Conservation (phyloP, 768 basidiomycete genomes). For the Pholiota conissans region DNA sequence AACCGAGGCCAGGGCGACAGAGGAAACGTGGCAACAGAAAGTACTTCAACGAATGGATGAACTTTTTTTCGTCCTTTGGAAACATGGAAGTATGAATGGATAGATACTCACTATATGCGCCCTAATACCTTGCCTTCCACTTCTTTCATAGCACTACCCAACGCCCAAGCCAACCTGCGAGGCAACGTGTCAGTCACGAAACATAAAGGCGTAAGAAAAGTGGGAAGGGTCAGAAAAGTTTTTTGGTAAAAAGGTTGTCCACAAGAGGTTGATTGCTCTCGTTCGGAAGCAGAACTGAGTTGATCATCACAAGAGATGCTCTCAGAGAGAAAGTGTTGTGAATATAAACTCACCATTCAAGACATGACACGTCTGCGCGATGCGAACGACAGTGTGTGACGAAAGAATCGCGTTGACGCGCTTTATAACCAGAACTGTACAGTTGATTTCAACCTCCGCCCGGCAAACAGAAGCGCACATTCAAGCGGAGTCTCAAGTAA, state of each 20-base stretch:
- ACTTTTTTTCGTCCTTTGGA: slow-evolving; percentile 68
- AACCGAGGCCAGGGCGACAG: slow-evolving; percentile 33
- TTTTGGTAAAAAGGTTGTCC: slow-evolving; percentile 66
- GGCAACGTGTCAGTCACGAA: slow-evolving; percentile 20
- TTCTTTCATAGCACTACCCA: too few species aligned
- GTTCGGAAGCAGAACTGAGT: slow-evolving; percentile 87
- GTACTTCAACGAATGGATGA: slow-evolving; percentile 82
- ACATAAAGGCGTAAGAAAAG: neutral
- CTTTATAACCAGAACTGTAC: slow-evolving; percentile 36
- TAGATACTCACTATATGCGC: slow-evolving; percentile 5
- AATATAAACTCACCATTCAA: slow-evolving; percentile 23
- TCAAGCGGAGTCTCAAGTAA: slow-evolving; percentile 20
- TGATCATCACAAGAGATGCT: slow-evolving; percentile 44
- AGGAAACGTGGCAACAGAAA: slow-evolving; percentile 31
- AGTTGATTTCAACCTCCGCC: slow-evolving; percentile 39
- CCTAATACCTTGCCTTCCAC: too few species aligned
- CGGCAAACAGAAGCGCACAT: slow-evolving; percentile 4
- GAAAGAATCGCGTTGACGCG: slow-evolving; percentile 1
- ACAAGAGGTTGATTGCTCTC: slow-evolving; percentile 70
- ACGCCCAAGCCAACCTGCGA: too few species aligned
- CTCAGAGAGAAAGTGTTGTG: slow-evolving; percentile 6
- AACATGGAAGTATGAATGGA: neutral
- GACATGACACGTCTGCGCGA: neutral
- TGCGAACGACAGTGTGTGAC: neutral
- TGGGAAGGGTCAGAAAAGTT: slow-evolving; percentile 46